These are phyloP conservation scores for Chenopodium album DNA, from an alignment of 148 eudicot genomes.

Conservation along the genomic window DNA sequence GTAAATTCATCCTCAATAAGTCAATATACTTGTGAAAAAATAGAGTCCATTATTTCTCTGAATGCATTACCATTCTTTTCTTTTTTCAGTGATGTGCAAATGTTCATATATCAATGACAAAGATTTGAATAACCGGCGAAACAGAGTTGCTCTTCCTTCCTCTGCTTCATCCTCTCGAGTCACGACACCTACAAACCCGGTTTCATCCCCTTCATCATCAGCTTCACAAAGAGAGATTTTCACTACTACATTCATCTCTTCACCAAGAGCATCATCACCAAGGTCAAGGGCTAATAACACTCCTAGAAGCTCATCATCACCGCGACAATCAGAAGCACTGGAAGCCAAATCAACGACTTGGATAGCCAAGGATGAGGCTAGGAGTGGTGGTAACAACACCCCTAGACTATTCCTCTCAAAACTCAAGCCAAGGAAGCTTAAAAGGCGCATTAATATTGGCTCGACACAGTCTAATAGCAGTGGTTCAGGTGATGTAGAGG, in stretches of 20 bases:
- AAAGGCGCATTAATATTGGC: slow-evolving; percentile 42
- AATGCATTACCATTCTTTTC: slow-evolving; percentile 51
- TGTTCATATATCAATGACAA: slow-evolving; percentile 38
- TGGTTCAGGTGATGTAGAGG: slow-evolving; percentile 38
- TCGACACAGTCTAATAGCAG: slow-evolving; percentile 30
- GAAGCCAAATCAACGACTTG: slow-evolving; percentile 20
- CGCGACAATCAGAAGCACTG: slow-evolving; percentile 21
- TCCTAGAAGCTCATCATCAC: slow-evolving; percentile 11
- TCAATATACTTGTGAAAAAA: neutral
- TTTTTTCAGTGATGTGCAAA: slow-evolving; percentile 51
- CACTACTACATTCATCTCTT: slow-evolving; percentile 21
- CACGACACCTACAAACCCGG: slow-evolving; percentile 11
- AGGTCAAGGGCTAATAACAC: slow-evolving; percentile 1
- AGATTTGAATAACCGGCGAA: slow-evolving; percentile 22
- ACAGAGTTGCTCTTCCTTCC: slow-evolving; percentile 16
- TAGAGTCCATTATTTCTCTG: neutral
- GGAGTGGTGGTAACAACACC: slow-evolving; percentile 8
- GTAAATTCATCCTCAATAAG: neutral
- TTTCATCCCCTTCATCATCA: slow-evolving; percentile 31
- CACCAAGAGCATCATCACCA: slow-evolving; percentile 13
- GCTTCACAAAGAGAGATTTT: slow-evolving; percentile 21
- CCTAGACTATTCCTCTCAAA: slow-evolving; percentile 33
- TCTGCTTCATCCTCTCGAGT: slow-evolving; percentile 27
- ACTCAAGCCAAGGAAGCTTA: slow-evolving; percentile 40
- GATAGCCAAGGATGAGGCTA: slow-evolving; percentile 25